Conservation (phyloP, 2,329 filamentous ascomycete genomes). For the Xylaria polymorpha region DNA sequence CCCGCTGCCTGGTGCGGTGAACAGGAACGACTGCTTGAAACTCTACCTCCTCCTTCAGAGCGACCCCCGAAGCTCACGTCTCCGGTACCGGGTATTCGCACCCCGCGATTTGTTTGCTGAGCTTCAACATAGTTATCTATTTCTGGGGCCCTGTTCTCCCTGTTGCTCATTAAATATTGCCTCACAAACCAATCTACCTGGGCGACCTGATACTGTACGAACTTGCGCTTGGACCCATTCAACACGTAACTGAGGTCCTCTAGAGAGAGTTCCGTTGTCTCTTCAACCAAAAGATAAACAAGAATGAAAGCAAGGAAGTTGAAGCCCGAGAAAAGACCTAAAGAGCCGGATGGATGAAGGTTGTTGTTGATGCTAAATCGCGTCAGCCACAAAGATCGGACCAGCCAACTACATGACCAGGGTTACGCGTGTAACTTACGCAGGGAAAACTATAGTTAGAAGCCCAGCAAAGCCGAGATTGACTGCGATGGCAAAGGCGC, state of each 20-base stretch:
- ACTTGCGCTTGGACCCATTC: conserved; percentile 14
- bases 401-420: not conserved
- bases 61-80: not conserved
- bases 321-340: conserved; percentile 21
- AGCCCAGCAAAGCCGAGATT: conserved; percentile 19
- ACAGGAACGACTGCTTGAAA: conserved; percentile 3
- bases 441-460: conserved; percentile 14
- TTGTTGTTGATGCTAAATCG: conserved; percentile 5
- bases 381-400: not conserved
- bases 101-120: not conserved
- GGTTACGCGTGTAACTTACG: not conserved
- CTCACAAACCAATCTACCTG: conserved; percentile 11
- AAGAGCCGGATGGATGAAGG: conserved; percentile 8
- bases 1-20: conserved; percentile 5
- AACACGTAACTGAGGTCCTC: conserved; percentile 18
- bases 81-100: not conserved
- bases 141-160: conserved; percentile 6
- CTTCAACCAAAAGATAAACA: conserved; percentile 19
- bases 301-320: conserved; percentile 21
- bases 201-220: conserved; percentile 12
- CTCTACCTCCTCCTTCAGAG: conserved; percentile 11
- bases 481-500: conserved; percentile 21
- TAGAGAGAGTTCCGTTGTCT: conserved; percentile 20
- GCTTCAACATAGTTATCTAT: conserved; percentile 1
- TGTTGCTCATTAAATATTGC: conserved; percentile 10